phyloP scores from a whole-genome alignment of 2,329 filamentous ascomycete species.

The Cladosporium sp. region DNA sequence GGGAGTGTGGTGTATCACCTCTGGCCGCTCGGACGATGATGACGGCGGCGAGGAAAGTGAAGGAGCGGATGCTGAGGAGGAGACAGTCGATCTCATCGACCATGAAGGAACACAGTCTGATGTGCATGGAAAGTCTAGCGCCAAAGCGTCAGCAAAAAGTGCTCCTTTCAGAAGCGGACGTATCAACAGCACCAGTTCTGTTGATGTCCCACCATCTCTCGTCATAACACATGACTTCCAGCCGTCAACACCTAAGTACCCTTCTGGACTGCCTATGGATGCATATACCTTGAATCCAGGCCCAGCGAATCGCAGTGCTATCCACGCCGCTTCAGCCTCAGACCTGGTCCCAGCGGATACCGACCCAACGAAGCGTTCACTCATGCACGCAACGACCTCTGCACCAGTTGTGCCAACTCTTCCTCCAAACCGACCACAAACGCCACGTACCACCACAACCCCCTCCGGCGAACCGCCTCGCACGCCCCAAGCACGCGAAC shows the following conservation, averaged over 20 bases:
- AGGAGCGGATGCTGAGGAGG: slow-evolving; percentile 35
- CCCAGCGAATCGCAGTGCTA: slow-evolving; percentile 33
- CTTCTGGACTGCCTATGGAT: slow-evolving; percentile 12
- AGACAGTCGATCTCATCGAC: slow-evolving; percentile 44
- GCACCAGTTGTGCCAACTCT: slow-evolving; percentile 31
- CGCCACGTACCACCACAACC: slow-evolving; percentile 28
- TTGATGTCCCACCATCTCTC: slow-evolving; percentile 23
- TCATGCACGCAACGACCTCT: slow-evolving; percentile 40
- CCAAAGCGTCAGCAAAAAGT: slow-evolving; percentile 1
- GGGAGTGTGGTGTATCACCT: slow-evolving; percentile 96
- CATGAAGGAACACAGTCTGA: slow-evolving; percentile 37
- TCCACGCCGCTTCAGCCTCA: slow-evolving; percentile 31
- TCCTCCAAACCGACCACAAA: slow-evolving; percentile 25
- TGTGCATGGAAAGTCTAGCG: slow-evolving; percentile 19
- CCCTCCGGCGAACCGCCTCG: slow-evolving; percentile 20
- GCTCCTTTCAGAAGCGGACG: not conserved
- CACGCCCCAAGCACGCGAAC: slow-evolving; percentile 15
- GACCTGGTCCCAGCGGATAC: slow-evolving; percentile 23
- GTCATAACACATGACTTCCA: slow-evolving; percentile 26
- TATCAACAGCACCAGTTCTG: not conserved
- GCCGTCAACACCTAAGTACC: slow-evolving; percentile 27
- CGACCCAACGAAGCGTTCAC: slow-evolving; percentile 28
- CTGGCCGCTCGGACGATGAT: slow-evolving; percentile 67
- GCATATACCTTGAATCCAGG: slow-evolving; percentile 8
- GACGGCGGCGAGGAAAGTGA: slow-evolving; percentile 47